These are phyloP conservation scores for Echinochloa phyllopogon DNA, from an alignment of 176 grass and related monocot genomes.

Conservation along the genomic window DNA sequence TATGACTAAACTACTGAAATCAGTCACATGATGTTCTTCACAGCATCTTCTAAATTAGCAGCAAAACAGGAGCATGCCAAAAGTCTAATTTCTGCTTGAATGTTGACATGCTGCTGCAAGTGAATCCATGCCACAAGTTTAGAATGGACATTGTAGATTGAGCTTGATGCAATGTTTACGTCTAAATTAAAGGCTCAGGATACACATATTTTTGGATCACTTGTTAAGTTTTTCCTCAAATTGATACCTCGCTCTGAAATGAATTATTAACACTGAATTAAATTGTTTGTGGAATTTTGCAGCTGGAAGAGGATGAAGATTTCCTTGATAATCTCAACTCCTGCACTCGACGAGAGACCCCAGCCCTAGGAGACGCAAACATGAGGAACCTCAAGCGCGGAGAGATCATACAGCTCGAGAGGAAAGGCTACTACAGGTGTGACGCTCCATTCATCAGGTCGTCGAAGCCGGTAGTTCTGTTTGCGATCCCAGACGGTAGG, in stretches of 20 bases:
- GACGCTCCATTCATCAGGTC: slow-evolving; percentile 69
- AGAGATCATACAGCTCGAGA: slow-evolving; percentile 82
- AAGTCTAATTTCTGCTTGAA: background rate
- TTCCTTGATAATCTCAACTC: slow-evolving; percentile 89
- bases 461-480: slow-evolving; percentile 73
- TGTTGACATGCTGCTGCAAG: slow-evolving; percentile 7
- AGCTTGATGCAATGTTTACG: background rate
- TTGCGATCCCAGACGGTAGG: slow-evolving; percentile 80
- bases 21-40: background rate
- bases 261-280: background rate
- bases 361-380: slow-evolving; percentile 74
- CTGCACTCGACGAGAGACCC: slow-evolving; percentile 67
- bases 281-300: slow-evolving; percentile 14
- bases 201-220: background rate
- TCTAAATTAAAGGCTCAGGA: background rate
- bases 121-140: background rate
- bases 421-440: slow-evolving; percentile 84
- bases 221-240: background rate
- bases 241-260: background rate
- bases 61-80: background rate
- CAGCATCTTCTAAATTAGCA: background rate
- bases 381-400: slow-evolving; percentile 74
- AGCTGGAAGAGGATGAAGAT: slow-evolving; percentile 89
- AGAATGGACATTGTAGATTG: slow-evolving; percentile 9
- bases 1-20: background rate